These are phyloP conservation scores for Suhomyces wounanorum DNA, from an alignment of 1,139 yeast genomes.

Conservation along the genomic window DNA sequence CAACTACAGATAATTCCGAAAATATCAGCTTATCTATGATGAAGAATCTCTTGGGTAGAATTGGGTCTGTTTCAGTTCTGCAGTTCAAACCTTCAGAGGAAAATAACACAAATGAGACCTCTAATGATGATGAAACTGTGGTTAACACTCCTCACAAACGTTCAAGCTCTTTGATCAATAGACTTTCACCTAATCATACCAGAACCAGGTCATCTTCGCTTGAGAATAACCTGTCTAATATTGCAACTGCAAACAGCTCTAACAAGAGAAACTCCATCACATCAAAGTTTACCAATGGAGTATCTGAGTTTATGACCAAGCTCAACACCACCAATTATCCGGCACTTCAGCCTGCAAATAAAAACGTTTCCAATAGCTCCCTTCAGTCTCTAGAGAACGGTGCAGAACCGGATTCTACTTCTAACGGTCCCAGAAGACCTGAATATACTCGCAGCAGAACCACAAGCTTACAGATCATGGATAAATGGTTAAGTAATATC, in stretches of 20 bases:
- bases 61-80: constrained; percentile 33
- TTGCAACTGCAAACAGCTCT: constrained; percentile 1
- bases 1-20: constrained; percentile 15
- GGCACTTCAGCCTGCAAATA: constrained; percentile 14
- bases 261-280: constrained; percentile 38
- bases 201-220: constrained; percentile 44
- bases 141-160: constrained; percentile 21
- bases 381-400: constrained; percentile 36
- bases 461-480: constrained; percentile 47
- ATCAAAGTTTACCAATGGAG: constrained; percentile 43
- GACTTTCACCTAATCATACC: constrained; percentile 37
- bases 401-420: constrained; percentile 15
- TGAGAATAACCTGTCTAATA: constrained; percentile 19
- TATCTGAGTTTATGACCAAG: constrained; percentile 47
- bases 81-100: constrained; percentile 15
- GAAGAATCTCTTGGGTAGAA: constrained; percentile 38
- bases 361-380: constrained; percentile 32
- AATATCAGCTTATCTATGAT: constrained; percentile 32
- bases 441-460: constrained; percentile 36
- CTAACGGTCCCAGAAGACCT: constrained; percentile 21
- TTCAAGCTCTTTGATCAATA: constrained; percentile 31
- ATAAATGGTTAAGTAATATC: constrained; percentile 46
- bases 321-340: constrained; percentile 26
- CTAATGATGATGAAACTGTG: constrained; percentile 7
- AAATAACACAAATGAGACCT: constrained; percentile 5